Conservation (phyloP, 1,284 basidiomycete genomes). For the Porogramme epimiltina region DNA sequence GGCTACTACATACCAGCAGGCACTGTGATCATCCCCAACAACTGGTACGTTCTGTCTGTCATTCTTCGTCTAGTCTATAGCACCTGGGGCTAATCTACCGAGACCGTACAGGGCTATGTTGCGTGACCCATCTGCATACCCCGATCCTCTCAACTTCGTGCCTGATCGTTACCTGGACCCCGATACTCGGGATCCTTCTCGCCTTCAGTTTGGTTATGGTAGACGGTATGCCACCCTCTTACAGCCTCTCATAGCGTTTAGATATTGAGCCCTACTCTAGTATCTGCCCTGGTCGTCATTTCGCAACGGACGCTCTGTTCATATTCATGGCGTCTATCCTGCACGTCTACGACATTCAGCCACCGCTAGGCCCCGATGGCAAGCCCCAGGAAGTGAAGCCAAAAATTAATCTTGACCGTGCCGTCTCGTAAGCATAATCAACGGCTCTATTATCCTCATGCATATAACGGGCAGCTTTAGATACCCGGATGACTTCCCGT, state of each 20-base stretch:
- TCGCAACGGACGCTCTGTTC: conserved; percentile 21
- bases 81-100: too few species aligned
- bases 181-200: not conserved
- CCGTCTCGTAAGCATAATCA: too few species aligned
- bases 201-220: not conserved
- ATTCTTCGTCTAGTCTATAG: too few species aligned
- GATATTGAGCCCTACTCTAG: conserved; percentile 3
- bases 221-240: too few species aligned
- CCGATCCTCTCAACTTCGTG: not conserved
- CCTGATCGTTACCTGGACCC: not conserved
- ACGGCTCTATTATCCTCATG: too few species aligned
- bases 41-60: conserved; percentile 11
- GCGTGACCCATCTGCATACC: not conserved
- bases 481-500: too few species aligned
- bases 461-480: too few species aligned
- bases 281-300: conserved; percentile 18
- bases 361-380: conserved; percentile 7
- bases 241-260: too few species aligned
- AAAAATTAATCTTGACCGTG: too few species aligned
- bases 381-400: conserved; percentile 5
- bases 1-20: conserved; percentile 20
- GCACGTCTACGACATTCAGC: conserved; percentile 20
- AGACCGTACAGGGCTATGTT: too few species aligned
- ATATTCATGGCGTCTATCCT: conserved; percentile 22
- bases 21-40: conserved; percentile 9